Base-by-base conservation (phyloP, 2,329 filamentous ascomycete species). In the Xylaria sp. region DNA sequence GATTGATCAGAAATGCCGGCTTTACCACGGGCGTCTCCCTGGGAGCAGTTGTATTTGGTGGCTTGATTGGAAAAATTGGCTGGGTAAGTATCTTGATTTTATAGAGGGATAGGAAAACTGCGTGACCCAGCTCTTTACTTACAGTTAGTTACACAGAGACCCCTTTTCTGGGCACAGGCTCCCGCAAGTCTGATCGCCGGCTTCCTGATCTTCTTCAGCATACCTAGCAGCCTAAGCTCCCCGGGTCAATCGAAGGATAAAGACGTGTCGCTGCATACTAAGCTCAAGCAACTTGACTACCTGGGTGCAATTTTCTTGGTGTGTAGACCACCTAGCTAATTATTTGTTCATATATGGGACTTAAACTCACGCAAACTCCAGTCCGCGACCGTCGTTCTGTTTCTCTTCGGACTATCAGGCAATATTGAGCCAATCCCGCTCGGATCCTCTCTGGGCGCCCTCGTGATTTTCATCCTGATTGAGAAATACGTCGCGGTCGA, bases 151-250 rank as follows among this genome's bases (percentile, higher is more conserved):
- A 42, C 9, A 32, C 47, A 68, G 73, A 92, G 92, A 86, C 92
- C 88, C 4, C 81, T 97, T 1, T 96, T 96, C 78, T 90, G 89
- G 82, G 80, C 89, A 3, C 93, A 97, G 78, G 85, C 88, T 1
- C 92, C 92, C 0, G 73, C 91, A 2, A 84, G 87, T 4, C 70
- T 93, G 1, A 44, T 89, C 1, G 87, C 89, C 2, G 92, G 91
- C 0, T 74, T 88, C 0, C 84, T 86, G 0, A 83, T 94, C 1
- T 90, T 90, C 65, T 79, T 92, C 27, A 88, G 88, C 60, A 88
- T 96, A 21, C 92, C 93, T 0, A 72, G 68, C n/a, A 73, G 71
- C 1, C 71, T 79, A 60, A 69, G 18, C 27, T 66, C 76, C n/a
- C 68, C 75, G 18, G 65, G 77, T 62, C 72, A 81, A 62, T 81